phyloP scores from a whole-genome alignment of 2,329 filamentous ascomycete genomes.

The Exophiala sp. region DNA sequence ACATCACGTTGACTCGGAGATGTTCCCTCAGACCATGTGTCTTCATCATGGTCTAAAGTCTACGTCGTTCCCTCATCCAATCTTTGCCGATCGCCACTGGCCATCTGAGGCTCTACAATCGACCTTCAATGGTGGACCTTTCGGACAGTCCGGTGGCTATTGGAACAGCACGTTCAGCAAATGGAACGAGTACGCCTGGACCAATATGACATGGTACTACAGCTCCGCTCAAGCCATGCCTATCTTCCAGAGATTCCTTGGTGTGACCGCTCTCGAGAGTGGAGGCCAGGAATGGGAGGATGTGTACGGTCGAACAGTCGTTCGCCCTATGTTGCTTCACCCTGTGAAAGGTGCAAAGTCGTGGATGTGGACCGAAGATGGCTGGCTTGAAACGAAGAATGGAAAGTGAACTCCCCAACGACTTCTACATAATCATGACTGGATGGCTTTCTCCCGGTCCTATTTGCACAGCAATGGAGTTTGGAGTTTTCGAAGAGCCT shows the following conservation, averaged over 20 bases:
- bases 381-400: constrained; percentile 27
- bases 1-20: constrained; percentile 75
- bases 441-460: neutral
- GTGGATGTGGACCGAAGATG: constrained; percentile 26
- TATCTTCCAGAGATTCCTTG: constrained; percentile 33
- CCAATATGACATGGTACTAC: constrained; percentile 36
- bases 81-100: constrained; percentile 77
- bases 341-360: constrained; percentile 38
- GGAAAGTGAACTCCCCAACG: constrained; percentile 20
- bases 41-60: constrained; percentile 76
- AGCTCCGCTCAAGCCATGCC: constrained; percentile 33
- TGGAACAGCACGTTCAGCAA: constrained; percentile 35
- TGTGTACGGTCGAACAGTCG: constrained; percentile 29
- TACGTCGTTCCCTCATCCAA: constrained; percentile 72
- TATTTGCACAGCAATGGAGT: constrained; percentile 20
- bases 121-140: constrained; percentile 34
- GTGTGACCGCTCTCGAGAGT: constrained; percentile 28
- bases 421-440: neutral
- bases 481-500: constrained; percentile 15
- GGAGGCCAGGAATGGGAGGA: constrained; percentile 32
- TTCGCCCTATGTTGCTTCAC: constrained; percentile 34
- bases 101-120: constrained; percentile 30
- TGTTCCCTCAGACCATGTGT: constrained; percentile 70
- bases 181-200: constrained; percentile 34
- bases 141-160: constrained; percentile 32